Base-by-base conservation (phyloP, 1,284 basidiomycete genomes). In the Fomitopsis betulina region DNA sequence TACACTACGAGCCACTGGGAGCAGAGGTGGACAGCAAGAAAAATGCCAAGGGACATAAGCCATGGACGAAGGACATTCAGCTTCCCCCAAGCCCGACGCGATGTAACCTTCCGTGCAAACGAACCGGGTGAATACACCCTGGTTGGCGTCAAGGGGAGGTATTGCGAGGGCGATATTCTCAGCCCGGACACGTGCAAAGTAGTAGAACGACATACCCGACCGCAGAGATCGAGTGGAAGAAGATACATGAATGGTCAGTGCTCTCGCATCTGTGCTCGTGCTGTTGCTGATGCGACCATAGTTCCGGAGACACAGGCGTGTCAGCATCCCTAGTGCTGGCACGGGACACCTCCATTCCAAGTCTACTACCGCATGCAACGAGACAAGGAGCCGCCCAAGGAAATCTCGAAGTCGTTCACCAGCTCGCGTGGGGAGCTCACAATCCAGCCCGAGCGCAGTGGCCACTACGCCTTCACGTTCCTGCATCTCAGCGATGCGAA, bases 271-370 rank as follows among this genome's bases (percentile, higher is more conserved):
- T 42, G n/a, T 13, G 30, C 19, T 2, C 1, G 10, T 7, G 5
- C 9, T 13, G 55, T 39, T 33, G 23, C 43, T 55, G 35, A 54
- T 15, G 50, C 10, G 43, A 37, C 47, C 6, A 63, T 60, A 98
- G 95, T 70, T 94, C 94, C 37, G 94, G 95, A 13, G 94, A 98
- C 64, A 95, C 93, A 27, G 96, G 96, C 9, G 90, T 96, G 53
- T 89, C 89, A 27, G 93, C 93, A 5, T 85, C 89, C 13, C 85
- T 98, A 49, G 84, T 95, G 53, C 80, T 98, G 47, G n/a, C 91
- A 89, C 43, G 96, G 96, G 21, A 90, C 86, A 1, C 90, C 95
- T 35, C 96, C 96, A 1, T 98, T 98, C 81, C 79, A 80, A 51
- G 82, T 96, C 6, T 86, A 86, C 70, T 94, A 95, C 75, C 83